Percentiles rank a stretch among this genome's conserved stretches.
Conservation (phyloP, 176 grass and related monocot species). For the Triticum dicoccoides region DNA sequence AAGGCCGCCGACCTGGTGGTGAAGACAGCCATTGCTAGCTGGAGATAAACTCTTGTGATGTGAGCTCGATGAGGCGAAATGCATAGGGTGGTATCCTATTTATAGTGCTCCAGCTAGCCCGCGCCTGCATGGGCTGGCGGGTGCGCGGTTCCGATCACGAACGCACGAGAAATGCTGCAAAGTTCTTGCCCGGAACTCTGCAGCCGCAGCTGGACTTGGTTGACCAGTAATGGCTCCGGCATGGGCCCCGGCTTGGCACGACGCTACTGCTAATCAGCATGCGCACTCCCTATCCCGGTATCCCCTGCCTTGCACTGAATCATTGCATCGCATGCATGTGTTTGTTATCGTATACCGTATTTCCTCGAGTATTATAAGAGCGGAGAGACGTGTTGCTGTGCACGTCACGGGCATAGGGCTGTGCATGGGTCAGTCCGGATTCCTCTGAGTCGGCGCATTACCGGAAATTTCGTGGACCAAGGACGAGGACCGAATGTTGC, state of each 20-base stretch:
- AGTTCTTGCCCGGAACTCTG: conserved; percentile 22
- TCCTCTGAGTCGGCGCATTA: neutral
- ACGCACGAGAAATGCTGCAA: neutral
- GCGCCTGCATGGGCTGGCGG: neutral
- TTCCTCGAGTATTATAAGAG: neutral
- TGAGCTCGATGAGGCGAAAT: neutral
- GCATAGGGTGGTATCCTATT: neutral
- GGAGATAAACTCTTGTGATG: neutral
- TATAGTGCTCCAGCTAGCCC: conserved; percentile 7
- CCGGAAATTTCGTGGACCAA: neutral
- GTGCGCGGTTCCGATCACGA: neutral
- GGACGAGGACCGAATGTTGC: neutral
- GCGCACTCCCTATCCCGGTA: neutral
- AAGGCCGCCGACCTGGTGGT: neutral
- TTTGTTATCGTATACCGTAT: neutral
- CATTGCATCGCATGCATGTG: neutral
- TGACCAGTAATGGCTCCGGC: conserved; percentile 5
- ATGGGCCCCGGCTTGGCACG: neutral
- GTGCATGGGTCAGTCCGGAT: neutral
- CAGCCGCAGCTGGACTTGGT: conserved; percentile 15
- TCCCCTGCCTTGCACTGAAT: neutral
- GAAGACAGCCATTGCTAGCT: conserved; percentile 31
- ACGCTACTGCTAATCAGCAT: neutral
- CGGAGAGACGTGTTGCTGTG: neutral
- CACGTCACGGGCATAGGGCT: neutral